Percentiles rank a stretch among this genome's conserved stretches.
Evolutionary conservation across 257 asterid genomes (phyloP).

Genomic region (Nicotiana sylvestris): DNA sequence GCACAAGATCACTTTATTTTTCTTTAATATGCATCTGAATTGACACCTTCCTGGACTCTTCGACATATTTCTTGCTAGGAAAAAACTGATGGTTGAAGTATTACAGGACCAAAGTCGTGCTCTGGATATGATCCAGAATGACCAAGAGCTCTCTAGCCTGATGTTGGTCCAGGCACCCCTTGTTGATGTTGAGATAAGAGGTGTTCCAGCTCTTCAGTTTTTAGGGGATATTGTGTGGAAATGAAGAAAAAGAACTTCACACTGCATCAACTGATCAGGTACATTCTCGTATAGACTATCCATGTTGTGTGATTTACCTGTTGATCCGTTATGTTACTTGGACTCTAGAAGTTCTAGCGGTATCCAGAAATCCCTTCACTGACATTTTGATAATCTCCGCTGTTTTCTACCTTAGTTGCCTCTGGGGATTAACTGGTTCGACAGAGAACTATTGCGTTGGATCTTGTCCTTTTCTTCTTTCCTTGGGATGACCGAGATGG

Average conservation of each 20-base stretch:
- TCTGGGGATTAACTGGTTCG: neutral
- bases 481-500: neutral
- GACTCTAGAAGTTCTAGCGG: neutral
- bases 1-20: neutral
- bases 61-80: conserved; percentile 9
- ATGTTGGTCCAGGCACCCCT: conserved; percentile 79
- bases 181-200: conserved; percentile 96
- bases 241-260: conserved; percentile 26
- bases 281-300: neutral
- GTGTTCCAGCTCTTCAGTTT: conserved; percentile 98
- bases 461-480: neutral
- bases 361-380: neutral
- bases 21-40: neutral
- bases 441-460: neutral
- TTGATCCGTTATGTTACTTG: neutral
- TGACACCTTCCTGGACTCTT: neutral
- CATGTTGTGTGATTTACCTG: neutral
- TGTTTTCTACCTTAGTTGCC: neutral
- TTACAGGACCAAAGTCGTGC: conserved; percentile 88
- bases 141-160: conserved; percentile 72
- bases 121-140: conserved; percentile 48
- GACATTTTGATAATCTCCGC: neutral
- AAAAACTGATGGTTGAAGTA: neutral
- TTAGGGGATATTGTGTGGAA: conserved; percentile 93
- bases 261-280: neutral